Base-by-base conservation (phyloP, 192 early-diverging fungal species). In the Kappamyces sp. region DNA sequence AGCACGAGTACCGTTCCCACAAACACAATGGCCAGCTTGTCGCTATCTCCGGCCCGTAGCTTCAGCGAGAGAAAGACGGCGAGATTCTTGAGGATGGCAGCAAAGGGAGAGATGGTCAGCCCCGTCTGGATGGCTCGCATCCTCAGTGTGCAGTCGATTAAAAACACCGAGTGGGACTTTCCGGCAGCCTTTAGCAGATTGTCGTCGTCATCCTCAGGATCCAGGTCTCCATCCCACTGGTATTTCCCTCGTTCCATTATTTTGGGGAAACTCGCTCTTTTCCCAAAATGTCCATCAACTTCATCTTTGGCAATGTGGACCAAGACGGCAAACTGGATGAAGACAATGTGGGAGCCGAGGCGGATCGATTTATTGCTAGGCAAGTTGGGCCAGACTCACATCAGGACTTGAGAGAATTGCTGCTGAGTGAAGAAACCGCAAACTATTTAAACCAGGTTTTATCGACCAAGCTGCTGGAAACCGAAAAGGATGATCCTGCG, bases 231-330 rank as follows among this genome's bases (percentile, higher is more conserved):
- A 23, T 23, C 23, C 23, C 23, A 23, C 23, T 23, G 23, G 23
- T 23, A 23, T 23, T 23, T 23, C 23, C 23, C 23, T 23, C 23
- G 23, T 23, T 23, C 23, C 23, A 23, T 23, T 23, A 23, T 23
- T 23, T 23, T 23, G 23, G 23, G 23, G 23, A 23, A 23, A 23
- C 23, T 23, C 23, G 23, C 23, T 23, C 23, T 23, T 23, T 23
- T 0, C 23, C 23, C 23, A 23, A 23, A 23, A 23, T 23, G 23
- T 53, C 58, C 3, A 10, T 62, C 12, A 23, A 80, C 38, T 89
- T 87, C 67, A 71, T 94, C 49, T 94, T 91, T 71, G 92, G 92
- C 40, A 94, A 94, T 71, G 86, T 94, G 10, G 92, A 92, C 74
- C 86, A 90, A 55, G 77, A 84, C 42, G 92, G 92, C 46, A 77